Conservation (phyloP, 2,329 filamentous ascomycete species). For the Elsinoe necatrix region DNA sequence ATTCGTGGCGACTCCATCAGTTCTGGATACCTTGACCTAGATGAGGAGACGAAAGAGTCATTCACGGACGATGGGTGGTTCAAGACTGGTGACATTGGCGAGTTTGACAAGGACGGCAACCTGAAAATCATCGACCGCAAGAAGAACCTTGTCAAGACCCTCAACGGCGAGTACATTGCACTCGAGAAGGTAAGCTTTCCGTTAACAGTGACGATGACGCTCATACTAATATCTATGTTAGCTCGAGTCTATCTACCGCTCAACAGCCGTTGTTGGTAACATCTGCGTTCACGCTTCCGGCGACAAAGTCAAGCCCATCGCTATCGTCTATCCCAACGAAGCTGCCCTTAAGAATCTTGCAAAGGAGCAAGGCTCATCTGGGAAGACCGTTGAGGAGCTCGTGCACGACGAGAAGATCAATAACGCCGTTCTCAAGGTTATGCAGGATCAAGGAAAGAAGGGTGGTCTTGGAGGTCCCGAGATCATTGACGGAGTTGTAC, state of each 20-base stretch:
- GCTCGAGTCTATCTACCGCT: conserved; percentile 84
- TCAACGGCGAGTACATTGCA: conserved; percentile 92
- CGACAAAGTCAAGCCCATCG: conserved; percentile 68
- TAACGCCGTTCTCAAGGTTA: conserved; percentile 57
- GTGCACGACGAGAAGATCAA: conserved; percentile 60
- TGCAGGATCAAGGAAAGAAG: conserved; percentile 56
- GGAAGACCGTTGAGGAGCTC: conserved; percentile 57
- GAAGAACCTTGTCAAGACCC: conserved; percentile 96
- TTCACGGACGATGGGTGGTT: conserved; percentile 88
- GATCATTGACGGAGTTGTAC: conserved; percentile 64
- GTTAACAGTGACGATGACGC: not conserved
- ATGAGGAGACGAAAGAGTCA: conserved; percentile 69
- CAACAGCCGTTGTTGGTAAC: conserved; percentile 68
- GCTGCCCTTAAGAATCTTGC: conserved; percentile 49
- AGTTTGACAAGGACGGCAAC: conserved; percentile 73
- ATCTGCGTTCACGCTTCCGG: conserved; percentile 78
- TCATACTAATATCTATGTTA: conserved; percentile 31
- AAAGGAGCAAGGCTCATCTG: conserved; percentile 51
- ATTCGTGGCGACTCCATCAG: conserved; percentile 72
- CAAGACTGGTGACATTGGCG: conserved; percentile 91
- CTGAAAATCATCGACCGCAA: conserved; percentile 86
- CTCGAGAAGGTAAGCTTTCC: conserved; percentile 58
- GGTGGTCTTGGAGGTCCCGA: conserved; percentile 63
- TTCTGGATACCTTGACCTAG: conserved; percentile 73
- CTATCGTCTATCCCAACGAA: conserved; percentile 62